phyloP scores from a whole-genome alignment of 805 yeast species.

The Saccharomycodes ludwigii region DNA sequence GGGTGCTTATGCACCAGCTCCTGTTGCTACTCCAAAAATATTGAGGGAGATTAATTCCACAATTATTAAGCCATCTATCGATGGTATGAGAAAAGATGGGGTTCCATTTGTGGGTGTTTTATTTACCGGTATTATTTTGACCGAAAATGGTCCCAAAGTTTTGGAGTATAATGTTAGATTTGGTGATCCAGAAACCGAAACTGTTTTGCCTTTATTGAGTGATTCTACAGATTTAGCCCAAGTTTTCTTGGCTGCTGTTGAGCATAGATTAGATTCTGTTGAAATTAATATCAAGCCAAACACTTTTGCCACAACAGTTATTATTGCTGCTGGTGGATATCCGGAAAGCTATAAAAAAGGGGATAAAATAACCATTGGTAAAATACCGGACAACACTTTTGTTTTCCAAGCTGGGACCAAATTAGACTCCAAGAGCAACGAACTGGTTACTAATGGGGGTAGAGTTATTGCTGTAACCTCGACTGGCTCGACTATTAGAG shows the following conservation, averaged over 20 bases:
- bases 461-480: slow-evolving; percentile 95
- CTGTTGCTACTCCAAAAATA: slow-evolving; percentile 72
- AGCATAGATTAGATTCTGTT: slow-evolving; percentile 84
- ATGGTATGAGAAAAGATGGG: slow-evolving; percentile 93
- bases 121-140: slow-evolving; percentile 89
- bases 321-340: slow-evolving; percentile 93
- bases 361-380: slow-evolving; percentile 57
- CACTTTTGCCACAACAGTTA: slow-evolving; percentile 81
- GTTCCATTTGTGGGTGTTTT: slow-evolving; percentile 91
- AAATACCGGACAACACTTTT: slow-evolving; percentile 32
- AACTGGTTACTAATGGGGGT: slow-evolving; percentile 79
- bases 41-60: slow-evolving; percentile 55
- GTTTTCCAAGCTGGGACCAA: slow-evolving; percentile 97
- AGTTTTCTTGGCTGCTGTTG: slow-evolving; percentile 86
- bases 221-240: slow-evolving; percentile 86
- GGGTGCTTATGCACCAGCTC: slow-evolving; percentile 99
- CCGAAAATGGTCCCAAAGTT: slow-evolving; percentile 84
- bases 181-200: slow-evolving; percentile 99
- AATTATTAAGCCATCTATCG: slow-evolving; percentile 84
- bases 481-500: slow-evolving; percentile 57
- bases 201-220: slow-evolving; percentile 77
- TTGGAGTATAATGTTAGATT: slow-evolving; percentile 95
- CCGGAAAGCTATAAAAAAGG: slow-evolving; percentile 83
- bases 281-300: slow-evolving; percentile 37
- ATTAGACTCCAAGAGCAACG: slow-evolving; percentile 31